Conservation (phyloP, 1,284 basidiomycete genomes). For the Cutaneotrichosporon spelunceum region DNA sequence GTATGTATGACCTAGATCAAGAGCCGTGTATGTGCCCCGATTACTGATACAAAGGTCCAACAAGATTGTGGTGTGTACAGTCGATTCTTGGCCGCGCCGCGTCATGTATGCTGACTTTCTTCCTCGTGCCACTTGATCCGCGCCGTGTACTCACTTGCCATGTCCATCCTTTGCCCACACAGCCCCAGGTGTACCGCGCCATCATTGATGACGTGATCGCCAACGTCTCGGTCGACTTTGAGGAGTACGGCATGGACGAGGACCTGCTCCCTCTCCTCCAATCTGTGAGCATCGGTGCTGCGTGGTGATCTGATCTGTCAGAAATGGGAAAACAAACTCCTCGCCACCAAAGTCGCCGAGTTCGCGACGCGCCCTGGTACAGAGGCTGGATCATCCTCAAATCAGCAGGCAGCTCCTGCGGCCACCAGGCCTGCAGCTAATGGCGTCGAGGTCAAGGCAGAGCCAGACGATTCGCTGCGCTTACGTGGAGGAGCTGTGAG, state of each 20-base stretch:
- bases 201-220: constrained; percentile 96
- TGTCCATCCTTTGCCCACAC: background rate
- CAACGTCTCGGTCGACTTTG: constrained; percentile 87
- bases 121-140: background rate
- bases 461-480: constrained; percentile 43
- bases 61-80: constrained; percentile 50
- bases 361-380: constrained; percentile 54
- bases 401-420: background rate
- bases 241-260: constrained; percentile 92
- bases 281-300: constrained; percentile 60
- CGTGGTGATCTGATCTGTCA: constrained; percentile 46
- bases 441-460: constrained; percentile 40
- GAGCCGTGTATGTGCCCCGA: background rate
- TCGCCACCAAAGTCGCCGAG: constrained; percentile 88
- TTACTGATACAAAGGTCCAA: constrained; percentile 50
- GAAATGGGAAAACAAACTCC: constrained; percentile 93
- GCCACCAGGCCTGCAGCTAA: constrained; percentile 10
- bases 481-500: constrained; percentile 41
- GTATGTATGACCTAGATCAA: constrained; percentile 18
- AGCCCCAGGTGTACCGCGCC: constrained; percentile 85
- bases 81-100: background rate
- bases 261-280: constrained; percentile 85
- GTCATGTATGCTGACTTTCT: constrained; percentile 7
- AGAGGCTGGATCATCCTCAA: constrained; percentile 18
- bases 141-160: background rate